These are phyloP conservation scores for Saccharomyces hybrid DNA, from an alignment of 1,139 yeast species.

Conservation along the genomic window DNA sequence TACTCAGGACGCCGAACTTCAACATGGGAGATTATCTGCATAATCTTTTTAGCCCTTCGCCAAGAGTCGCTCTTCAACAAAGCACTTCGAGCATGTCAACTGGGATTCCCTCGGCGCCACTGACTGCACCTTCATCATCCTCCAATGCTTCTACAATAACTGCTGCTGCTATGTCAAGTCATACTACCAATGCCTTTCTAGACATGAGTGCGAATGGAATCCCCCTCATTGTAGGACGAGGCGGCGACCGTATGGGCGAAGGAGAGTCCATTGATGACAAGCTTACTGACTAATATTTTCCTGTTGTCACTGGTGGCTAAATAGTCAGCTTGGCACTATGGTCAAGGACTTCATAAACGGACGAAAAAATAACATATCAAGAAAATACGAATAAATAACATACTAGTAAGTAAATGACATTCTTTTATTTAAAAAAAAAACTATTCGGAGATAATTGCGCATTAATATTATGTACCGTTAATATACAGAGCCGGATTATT, in stretches of 20 bases:
- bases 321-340: background rate
- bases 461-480: background rate
- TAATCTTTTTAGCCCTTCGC: slow-evolving; percentile 33
- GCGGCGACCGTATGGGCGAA: background rate
- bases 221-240: background rate
- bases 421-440: background rate
- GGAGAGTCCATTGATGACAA: background rate
- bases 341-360: background rate
- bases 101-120: slow-evolving; percentile 1
- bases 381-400: background rate
- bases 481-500: background rate
- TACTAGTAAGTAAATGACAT: background rate
- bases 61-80: slow-evolving; percentile 15
- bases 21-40: slow-evolving; percentile 33
- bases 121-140: slow-evolving; percentile 7
- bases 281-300: background rate
- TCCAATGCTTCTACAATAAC: background rate
- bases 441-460: background rate
- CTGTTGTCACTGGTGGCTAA: too few species aligned
- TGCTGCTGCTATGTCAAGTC: background rate
- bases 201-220: background rate
- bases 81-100: background rate
- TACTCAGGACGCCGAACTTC: slow-evolving; percentile 30
- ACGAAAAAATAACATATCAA: background rate
- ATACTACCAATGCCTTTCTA: background rate